Evolutionary conservation across 148 eudicot genomes (phyloP).

Genomic region (Polygonum aviculare): DNA sequence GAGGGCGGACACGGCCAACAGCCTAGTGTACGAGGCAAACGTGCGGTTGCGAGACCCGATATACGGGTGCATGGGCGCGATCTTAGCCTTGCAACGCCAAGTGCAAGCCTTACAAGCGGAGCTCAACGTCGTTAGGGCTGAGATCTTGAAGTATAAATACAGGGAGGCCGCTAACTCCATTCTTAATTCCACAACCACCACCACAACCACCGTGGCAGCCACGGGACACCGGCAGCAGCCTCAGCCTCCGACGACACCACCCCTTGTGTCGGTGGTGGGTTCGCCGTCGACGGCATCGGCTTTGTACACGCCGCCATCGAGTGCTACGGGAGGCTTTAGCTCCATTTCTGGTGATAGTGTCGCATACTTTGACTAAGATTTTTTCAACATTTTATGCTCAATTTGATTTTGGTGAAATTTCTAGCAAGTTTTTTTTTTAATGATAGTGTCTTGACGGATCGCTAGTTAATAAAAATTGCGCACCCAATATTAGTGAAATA

Average conservation of each 20-base stretch:
- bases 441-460: background rate
- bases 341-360: slow-evolving; percentile 27
- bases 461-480: background rate
- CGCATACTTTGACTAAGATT: slow-evolving; percentile 35
- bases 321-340: slow-evolving; percentile 25
- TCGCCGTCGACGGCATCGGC: slow-evolving; percentile 12
- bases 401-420: background rate
- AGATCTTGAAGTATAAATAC: slow-evolving; percentile 57
- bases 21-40: slow-evolving; percentile 85
- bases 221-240: slow-evolving; percentile 21
- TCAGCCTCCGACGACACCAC: slow-evolving; percentile 23
- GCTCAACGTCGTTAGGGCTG: slow-evolving; percentile 46
- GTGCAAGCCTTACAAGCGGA: slow-evolving; percentile 53
- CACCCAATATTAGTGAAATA: background rate
- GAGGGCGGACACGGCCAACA: slow-evolving; percentile 78
- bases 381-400: background rate
- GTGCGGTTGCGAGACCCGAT: slow-evolving; percentile 76
- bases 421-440: background rate
- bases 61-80: slow-evolving; percentile 91
- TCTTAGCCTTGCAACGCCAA: slow-evolving; percentile 67
- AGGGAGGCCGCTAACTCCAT: slow-evolving; percentile 46
- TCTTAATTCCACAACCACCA: slow-evolving; percentile 18
- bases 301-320: slow-evolving; percentile 29
- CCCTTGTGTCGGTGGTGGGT: background rate
- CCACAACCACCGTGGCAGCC: background rate